These are phyloP conservation scores for Earliella scabrosa DNA, from an alignment of 1,284 basidiomycete genomes.

Conservation along the genomic window DNA sequence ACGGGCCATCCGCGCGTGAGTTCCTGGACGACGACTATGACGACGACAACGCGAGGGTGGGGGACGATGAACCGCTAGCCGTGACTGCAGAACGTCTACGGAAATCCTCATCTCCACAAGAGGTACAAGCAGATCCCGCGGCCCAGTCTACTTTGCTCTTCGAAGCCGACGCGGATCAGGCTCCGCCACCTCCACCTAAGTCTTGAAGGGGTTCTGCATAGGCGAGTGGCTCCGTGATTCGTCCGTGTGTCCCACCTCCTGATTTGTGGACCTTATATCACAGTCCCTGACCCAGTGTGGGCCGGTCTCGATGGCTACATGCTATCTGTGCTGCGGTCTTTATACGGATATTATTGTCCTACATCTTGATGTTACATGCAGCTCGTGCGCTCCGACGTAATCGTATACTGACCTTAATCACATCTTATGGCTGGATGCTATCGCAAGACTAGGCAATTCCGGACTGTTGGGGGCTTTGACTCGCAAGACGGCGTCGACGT, in stretches of 20 bases:
- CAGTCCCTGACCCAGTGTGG: neutral
- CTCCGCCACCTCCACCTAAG: constrained; percentile 23
- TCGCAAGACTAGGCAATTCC: too few species aligned
- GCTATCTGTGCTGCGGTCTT: too few species aligned
- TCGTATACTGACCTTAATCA: too few species aligned
- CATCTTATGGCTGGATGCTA: too few species aligned
- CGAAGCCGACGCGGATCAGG: constrained; percentile 13
- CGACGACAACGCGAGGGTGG: constrained; percentile 42
- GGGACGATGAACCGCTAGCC: constrained; percentile 33
- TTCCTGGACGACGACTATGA: constrained; percentile 69
- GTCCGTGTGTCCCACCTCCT: constrained; percentile 4
- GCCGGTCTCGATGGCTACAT: too few species aligned
- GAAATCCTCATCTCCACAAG: constrained; percentile 7
- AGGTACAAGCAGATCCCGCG: neutral
- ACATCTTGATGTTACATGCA: too few species aligned
- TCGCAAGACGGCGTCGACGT: too few species aligned
- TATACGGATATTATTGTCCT: too few species aligned
- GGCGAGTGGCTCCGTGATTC: constrained; percentile 1
- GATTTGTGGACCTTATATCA: constrained; percentile 12
- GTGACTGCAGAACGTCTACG: constrained; percentile 22
- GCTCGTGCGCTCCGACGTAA: too few species aligned
- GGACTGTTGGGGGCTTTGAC: too few species aligned
- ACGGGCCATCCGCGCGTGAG: constrained; percentile 67
- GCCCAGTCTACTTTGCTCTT: constrained; percentile 9
- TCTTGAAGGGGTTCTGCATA: neutral